Evolutionary conservation across 2,329 filamentous ascomycete genomes (phyloP), one percentile per base, ranked within the genome.

Genomic region (Curvularia eragrostidis): DNA sequence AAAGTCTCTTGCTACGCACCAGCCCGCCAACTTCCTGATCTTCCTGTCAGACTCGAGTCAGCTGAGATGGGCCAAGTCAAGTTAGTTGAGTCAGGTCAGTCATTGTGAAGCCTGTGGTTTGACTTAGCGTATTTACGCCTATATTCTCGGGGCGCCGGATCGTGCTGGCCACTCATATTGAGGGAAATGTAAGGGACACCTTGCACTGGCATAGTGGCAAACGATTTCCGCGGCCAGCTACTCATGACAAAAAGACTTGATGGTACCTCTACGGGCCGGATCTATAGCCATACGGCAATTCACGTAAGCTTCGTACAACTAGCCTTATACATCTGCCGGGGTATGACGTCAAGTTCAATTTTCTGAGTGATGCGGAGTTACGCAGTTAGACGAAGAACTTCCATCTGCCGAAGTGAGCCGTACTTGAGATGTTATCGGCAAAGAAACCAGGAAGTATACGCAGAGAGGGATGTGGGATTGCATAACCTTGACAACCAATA

Each of bases 181-280:
- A 19, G 41, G 32, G 46, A 32, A 19, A 36, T 19, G 21, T 42
- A 32, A 32, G 38, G 41, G 12, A 30, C 55, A 26, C 48, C 48
- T 56, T 52, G 34, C 57, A 52, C 30, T 52, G 18, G 24, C 21
- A 32, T 36, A 36, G 46, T 59, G 65, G 59, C 50, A 64, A 66
- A 66, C 54, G 52, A 64, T 67, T 57, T 61, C 59, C 59, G 65
- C 32, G 8, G 44, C 21, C 19, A 47, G 23, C 39, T 23, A 42
- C 15, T 2, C 12, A 26, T 51, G 24, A 51, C 36, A 32, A 6
- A 4, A 10, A 9, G 24, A 9, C n/a, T 19, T 10, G n/a, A 30
- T 8, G 10, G 12, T 26, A 13, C 26, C 15, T 9, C 28, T 28
- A 3, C 9, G 18, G 13, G 5, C 26, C 26, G 8, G n/a, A 10